Conservation (phyloP, 1,284 basidiomycete genomes). For the Apiotrichum veenhuisii region DNA sequence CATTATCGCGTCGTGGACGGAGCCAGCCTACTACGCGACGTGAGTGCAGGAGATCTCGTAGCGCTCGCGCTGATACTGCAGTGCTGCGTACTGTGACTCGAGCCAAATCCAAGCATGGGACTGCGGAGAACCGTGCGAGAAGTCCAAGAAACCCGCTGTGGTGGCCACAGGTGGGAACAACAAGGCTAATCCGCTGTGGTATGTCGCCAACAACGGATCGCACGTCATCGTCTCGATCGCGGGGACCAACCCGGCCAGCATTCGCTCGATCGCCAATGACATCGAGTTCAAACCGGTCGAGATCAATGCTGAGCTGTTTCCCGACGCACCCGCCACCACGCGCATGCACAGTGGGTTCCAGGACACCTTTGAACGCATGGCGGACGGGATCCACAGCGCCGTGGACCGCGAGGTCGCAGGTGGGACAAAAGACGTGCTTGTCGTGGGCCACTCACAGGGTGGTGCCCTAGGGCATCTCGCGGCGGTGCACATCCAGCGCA, state of each 20-base stretch:
- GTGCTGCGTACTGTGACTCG: background rate
- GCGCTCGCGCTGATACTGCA: background rate
- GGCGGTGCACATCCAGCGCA: constrained; percentile 15
- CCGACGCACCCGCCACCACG: constrained; percentile 5
- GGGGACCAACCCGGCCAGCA: constrained; percentile 21
- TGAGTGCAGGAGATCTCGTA: background rate
- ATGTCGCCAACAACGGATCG: constrained; percentile 10
- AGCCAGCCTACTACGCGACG: background rate
- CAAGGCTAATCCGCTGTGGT: background rate
- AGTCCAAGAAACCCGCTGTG: background rate
- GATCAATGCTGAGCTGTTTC: background rate
- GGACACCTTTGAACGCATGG: constrained; percentile 2
- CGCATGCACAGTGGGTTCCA: constrained; percentile 2
- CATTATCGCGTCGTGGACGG: background rate
- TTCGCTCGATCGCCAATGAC: constrained; percentile 20
- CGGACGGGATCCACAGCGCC: constrained; percentile 12
- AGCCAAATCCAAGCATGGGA: background rate
- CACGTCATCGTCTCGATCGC: constrained; percentile 22
- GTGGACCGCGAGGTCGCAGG: background rate
- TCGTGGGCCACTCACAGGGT: constrained; percentile 28
- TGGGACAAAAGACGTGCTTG: constrained; percentile 12
- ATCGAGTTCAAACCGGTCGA: constrained; percentile 14
- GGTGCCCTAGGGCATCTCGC: constrained; percentile 17
- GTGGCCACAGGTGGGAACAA: constrained; percentile 4
- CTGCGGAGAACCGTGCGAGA: background rate